Conservation (phyloP, 306 rosid species). For the cucumber (Cucumis sativus) region DNA sequence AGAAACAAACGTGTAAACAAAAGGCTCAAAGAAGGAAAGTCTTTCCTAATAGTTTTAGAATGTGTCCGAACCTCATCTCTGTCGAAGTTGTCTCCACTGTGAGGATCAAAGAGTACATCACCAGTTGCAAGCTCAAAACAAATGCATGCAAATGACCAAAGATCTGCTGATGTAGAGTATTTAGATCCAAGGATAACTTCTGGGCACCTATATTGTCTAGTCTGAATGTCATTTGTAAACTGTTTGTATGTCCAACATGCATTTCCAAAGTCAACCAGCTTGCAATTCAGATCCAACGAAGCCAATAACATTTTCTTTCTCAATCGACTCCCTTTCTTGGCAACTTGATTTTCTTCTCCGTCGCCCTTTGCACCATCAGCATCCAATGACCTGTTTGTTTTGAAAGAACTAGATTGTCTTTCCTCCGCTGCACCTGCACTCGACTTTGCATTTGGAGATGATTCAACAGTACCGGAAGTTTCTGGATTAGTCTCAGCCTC, state of each 20-base stretch:
- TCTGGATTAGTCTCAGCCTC: slow-evolving; percentile 46
- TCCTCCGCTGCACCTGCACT: slow-evolving; percentile 27
- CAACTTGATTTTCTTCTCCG: slow-evolving; percentile 38
- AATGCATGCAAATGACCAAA: slow-evolving; percentile 89
- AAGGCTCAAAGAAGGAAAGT: neutral
- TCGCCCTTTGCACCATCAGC: slow-evolving; percentile 22
- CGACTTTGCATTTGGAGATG: slow-evolving; percentile 40
- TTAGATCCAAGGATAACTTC: slow-evolving; percentile 86
- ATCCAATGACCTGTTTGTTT: slow-evolving; percentile 13
- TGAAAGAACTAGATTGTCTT: slow-evolving; percentile 36
- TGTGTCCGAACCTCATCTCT: slow-evolving; percentile 66
- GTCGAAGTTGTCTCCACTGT: slow-evolving; percentile 74
- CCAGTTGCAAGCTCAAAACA: slow-evolving; percentile 84
- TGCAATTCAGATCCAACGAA: slow-evolving; percentile 66
- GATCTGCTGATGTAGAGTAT: slow-evolving; percentile 71
- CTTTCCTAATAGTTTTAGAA: neutral
- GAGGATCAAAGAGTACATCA: slow-evolving; percentile 85
- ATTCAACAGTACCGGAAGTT: slow-evolving; percentile 28
- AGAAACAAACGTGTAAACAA: neutral
- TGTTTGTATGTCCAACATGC: slow-evolving; percentile 90
- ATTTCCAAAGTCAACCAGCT: slow-evolving; percentile 82
- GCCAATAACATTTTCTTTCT: slow-evolving; percentile 58
- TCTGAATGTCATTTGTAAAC: slow-evolving; percentile 76
- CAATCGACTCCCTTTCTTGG: slow-evolving; percentile 56
- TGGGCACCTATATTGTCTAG: slow-evolving; percentile 83